Evolutionary conservation across 2,329 filamentous ascomycete species (phyloP), one percentile per base, ranked within the genome.

Genomic region (Colletotrichum falcatum): DNA sequence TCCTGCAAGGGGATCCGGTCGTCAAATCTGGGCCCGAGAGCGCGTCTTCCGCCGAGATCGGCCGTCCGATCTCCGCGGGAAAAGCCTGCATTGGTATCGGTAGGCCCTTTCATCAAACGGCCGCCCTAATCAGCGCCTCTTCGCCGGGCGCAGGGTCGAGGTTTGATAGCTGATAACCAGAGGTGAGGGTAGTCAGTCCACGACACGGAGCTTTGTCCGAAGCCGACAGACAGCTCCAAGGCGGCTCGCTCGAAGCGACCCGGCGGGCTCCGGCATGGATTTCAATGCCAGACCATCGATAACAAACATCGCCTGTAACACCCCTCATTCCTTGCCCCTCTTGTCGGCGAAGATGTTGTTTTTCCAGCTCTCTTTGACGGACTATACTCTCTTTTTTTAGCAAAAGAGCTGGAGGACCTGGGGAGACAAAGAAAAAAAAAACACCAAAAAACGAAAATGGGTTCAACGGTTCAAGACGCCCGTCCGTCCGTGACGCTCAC

Each of bases 401-500:
- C n/a, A n/a, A n/a, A n/a, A n/a, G n/a, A 44, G 16, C 42, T 11
- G 42, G 5, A 11, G 23, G 20, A n/a, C 42, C 23, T 12, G 14
- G 26, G 9, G 5, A 6, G 6, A 3, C 2, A 7, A 20, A 12
- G 33, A 12, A 4, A 14, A 18, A 8, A 20, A 20, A 12, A 59
- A 12, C 11, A 3, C 8, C 12, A 30, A 35, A 39, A 23, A 14
- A n/a, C n/a, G n/a, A 16, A n/a, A 64, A 71, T 71, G 68, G 68
- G 64, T 12, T 71, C 68, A 12, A 62, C 30, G 44, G 14, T 62
- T n/a, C 44, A 71, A 33, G 64, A 63, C 30, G 26, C 35, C n/a
- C 64, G 58, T 5, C 72, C 72, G 1, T 65, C 65, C 2, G 70
- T 73, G 16, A 69, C 26, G 16, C 76, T 85, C 51, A 73, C 58